Base-by-base conservation (phyloP, 1,284 basidiomycete genomes). In the Bondarzewia mesenterica region DNA sequence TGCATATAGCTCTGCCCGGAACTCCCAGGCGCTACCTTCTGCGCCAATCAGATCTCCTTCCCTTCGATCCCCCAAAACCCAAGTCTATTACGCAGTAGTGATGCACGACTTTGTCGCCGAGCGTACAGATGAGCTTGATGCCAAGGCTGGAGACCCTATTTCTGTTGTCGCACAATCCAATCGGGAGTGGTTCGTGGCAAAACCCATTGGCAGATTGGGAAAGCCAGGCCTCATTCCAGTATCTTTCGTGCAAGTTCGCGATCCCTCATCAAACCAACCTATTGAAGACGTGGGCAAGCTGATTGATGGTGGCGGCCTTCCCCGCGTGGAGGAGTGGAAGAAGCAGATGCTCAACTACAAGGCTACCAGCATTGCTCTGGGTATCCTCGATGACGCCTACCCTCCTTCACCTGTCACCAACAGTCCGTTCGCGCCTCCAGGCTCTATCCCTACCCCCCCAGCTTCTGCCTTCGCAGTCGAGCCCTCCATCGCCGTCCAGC, bases 271-370 rank as follows among this genome's bases (percentile, higher is more conserved):
- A 3, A 93, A 87, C 41, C 73, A 78, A 52, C 73, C 89, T 20
- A 72, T 92, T 53, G 70, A 77, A 20, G 85, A 93, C 53, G 76
- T 95, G 5, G 78, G 83, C 22, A 73, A 78, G 20, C 75, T 96
- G 52, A 92, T 96, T 64, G 82, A 90, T 59, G 77, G 78, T 22
- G 90, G 90, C 18, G 84, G 88, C 51, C 75, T 99, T 12, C 96
- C 96, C 20, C 86, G 84, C 56, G 93, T 99, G 12, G 95, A 98
- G 63, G 94, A 98, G 56, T 99, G 96, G 96, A 98, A 98, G 65
- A 85, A 85, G 61, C 88, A 90, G 47, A 92, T 97, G 71, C 82
- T 93, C 50, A 88, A 80, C 57, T 98, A 98, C 74, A 98, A 97
- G 69, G 91, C 93, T 56, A 93, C 88, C 61, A 93, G 91, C 61